Conservation (phyloP, 345 rosid genomes). For the Cardamine occulta region DNA sequence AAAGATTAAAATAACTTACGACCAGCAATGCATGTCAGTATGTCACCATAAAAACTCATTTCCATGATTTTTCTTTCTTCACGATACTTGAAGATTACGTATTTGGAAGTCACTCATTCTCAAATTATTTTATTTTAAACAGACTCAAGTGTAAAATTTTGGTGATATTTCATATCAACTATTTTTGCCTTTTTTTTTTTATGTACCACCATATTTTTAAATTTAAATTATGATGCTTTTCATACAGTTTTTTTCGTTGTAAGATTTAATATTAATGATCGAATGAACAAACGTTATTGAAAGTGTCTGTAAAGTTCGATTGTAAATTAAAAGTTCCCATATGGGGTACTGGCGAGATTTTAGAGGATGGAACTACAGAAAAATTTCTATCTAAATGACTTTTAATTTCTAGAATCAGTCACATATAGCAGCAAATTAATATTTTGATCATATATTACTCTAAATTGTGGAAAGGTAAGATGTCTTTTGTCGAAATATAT, state of each 20-base stretch:
- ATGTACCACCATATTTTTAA: not conserved
- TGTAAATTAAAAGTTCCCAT: not conserved
- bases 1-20: not conserved
- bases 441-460: not conserved
- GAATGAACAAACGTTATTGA: not conserved
- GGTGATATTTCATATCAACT: not conserved
- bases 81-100: not conserved
- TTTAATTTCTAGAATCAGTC: not conserved
- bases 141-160: not conserved
- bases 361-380: not conserved
- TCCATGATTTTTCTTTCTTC: not conserved
- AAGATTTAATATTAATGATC: not conserved
- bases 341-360: not conserved
- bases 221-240: not conserved
- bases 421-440: not conserved
- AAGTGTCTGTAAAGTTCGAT: not conserved
- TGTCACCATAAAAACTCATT: not conserved
- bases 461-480: not conserved
- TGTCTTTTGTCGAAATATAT: slow-evolving; percentile 9
- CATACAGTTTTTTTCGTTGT: not conserved
- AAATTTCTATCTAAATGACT: not conserved
- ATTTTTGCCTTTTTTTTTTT: not conserved
- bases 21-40: not conserved
- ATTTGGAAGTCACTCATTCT: not conserved
- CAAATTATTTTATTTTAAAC: not conserved